Conservation (phyloP, 345 rosid genomes). For the Citrus inodora region DNA sequence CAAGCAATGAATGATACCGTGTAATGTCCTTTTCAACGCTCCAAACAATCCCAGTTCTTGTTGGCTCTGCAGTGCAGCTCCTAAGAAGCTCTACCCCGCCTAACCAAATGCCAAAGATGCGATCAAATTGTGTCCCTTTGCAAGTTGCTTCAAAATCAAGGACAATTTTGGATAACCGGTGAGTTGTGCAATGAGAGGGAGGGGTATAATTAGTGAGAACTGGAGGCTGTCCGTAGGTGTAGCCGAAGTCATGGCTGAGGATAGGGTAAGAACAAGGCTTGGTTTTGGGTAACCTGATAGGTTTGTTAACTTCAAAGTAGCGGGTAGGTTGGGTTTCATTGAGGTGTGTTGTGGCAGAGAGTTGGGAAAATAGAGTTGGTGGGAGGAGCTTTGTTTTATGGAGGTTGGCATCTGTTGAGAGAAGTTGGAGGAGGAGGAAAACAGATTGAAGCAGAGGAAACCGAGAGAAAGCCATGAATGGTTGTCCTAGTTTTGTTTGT, state of each 20-base stretch:
- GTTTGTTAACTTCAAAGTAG: conserved; percentile 78
- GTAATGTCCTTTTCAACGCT: conserved; percentile 73
- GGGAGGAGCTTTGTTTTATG: conserved; percentile 35
- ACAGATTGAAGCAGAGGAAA: conserved; percentile 25
- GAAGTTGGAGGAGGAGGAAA: conserved; percentile 20
- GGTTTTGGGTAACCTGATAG: conserved; percentile 36
- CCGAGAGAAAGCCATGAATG: conserved; percentile 41
- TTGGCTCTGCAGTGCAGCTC: conserved; percentile 95
- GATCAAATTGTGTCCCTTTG: conserved; percentile 77
- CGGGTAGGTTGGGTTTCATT: conserved; percentile 43
- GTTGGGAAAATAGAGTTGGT: conserved; percentile 11
- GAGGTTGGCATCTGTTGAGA: conserved; percentile 34
- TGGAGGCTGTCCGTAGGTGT: conserved; percentile 63
- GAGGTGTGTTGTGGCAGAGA: not conserved
- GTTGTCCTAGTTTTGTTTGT: not conserved
- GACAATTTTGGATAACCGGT: conserved; percentile 61
- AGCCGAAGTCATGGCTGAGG: conserved; percentile 72
- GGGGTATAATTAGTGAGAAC: conserved; percentile 64
- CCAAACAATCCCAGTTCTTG: conserved; percentile 70
- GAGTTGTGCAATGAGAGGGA: conserved; percentile 54
- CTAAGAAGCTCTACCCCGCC: conserved; percentile 87
- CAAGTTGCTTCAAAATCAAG: conserved; percentile 77
- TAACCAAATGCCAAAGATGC: conserved; percentile 88
- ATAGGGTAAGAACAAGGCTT: conserved; percentile 47
- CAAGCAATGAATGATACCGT: conserved; percentile 64